These are phyloP conservation scores for Botrytis elliptica DNA, from an alignment of 2,329 filamentous ascomycete genomes.

Conservation along the genomic window DNA sequence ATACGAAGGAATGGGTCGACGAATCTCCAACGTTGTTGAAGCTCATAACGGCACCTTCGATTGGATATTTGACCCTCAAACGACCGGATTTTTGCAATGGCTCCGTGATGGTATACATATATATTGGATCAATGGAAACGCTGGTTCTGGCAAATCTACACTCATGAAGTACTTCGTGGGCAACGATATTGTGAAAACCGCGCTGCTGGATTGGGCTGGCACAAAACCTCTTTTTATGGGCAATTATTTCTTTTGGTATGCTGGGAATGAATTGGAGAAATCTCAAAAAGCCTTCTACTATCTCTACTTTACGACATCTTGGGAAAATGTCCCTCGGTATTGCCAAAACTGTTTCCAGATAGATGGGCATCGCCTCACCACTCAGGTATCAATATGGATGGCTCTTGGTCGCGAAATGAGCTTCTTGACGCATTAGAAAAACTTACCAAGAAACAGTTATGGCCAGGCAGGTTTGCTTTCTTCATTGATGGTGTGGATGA, in stretches of 20 bases:
- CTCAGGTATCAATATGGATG: neutral
- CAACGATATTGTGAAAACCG: neutral
- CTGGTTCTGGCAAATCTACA: constrained; percentile 27
- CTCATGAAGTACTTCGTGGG: constrained; percentile 29
- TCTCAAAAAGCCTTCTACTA: constrained; percentile 22
- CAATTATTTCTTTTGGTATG: constrained; percentile 49
- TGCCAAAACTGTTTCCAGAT: constrained; percentile 14
- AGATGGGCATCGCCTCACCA: neutral
- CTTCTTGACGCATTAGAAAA: neutral
- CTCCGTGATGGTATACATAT: constrained; percentile 10
- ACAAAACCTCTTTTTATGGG: constrained; percentile 33
- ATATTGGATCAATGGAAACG: constrained; percentile 32
- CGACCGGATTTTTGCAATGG: constrained; percentile 20
- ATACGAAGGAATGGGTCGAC: neutral
- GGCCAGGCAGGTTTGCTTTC: neutral
- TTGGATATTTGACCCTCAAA: neutral
- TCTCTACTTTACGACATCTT: constrained; percentile 22
- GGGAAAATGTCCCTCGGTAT: neutral
- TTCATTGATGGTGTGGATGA: constrained; percentile 9
- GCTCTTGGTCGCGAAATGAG: neutral
- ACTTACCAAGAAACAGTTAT: neutral
- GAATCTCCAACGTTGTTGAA: neutral
- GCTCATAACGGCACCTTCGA: constrained; percentile 2
- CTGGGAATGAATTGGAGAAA: constrained; percentile 36
- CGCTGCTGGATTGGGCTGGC: constrained; percentile 35